Evolutionary conservation across 176 grass and related monocot genomes (phyloP).

Genomic region (Hordeum marinum): DNA sequence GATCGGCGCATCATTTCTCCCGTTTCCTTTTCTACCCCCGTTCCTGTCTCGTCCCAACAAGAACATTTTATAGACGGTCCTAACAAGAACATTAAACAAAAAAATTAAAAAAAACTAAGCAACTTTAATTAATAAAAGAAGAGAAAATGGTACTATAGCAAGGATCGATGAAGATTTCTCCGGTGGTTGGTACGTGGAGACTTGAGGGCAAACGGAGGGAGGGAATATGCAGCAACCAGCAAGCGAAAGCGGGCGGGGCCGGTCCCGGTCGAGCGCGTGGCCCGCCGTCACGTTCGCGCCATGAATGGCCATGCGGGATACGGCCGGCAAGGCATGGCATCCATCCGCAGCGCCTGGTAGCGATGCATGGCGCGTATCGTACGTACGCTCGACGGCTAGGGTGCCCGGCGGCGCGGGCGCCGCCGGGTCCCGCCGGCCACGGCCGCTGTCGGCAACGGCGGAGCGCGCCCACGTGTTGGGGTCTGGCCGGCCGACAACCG

Average conservation of each 20-base stretch:
- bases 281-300: conserved; percentile 2
- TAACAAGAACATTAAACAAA: neutral
- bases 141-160: no score
- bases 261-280: neutral
- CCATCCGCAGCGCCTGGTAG: neutral
- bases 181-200: neutral
- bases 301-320: neutral
- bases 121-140: no score
- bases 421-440: conserved; percentile 15
- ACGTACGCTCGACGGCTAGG: neutral
- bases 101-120: neutral
- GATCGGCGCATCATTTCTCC: neutral
- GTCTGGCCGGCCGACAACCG: conserved; percentile 25
- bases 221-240: neutral
- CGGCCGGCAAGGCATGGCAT: neutral
- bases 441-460: conserved; percentile 33
- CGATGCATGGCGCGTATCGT: neutral
- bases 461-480: conserved; percentile 6
- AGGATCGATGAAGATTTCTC: neutral
- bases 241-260: neutral
- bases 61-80: neutral
- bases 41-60: neutral
- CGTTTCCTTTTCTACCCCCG: neutral
- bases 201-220: neutral
- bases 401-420: neutral